phyloP scores from a whole-genome alignment of 352 stramenopile species.

The Phytophthora sansomeana region DNA sequence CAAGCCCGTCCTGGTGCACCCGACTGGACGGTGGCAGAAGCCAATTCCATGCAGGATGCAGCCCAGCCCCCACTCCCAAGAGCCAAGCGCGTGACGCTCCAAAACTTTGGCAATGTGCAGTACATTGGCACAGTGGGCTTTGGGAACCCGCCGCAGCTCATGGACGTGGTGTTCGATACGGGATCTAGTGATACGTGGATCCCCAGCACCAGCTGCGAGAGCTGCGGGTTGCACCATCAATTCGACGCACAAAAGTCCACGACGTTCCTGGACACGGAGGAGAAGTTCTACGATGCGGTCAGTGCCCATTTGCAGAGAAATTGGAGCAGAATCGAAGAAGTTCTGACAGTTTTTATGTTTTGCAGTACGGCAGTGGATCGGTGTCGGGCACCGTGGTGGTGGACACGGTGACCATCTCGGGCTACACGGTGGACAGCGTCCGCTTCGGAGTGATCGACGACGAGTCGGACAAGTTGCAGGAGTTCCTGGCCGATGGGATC shows the following conservation, averaged over 20 bases:
- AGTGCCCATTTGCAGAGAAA: slow-evolving; percentile 17
- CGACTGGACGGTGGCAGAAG: slow-evolving; percentile 13
- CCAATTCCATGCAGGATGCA: slow-evolving; percentile 21
- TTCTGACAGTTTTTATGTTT: slow-evolving; percentile 20
- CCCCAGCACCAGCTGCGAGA: slow-evolving; percentile 53
- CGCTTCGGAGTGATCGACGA: slow-evolving; percentile 78
- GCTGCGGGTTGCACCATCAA: slow-evolving; percentile 62
- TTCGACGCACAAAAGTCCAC: slow-evolving; percentile 65
- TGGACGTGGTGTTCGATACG: slow-evolving; percentile 85
- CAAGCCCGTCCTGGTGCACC: not conserved
- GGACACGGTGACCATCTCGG: slow-evolving; percentile 77
- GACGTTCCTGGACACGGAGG: slow-evolving; percentile 76
- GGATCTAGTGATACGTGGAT: slow-evolving; percentile 88
- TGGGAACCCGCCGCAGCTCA: slow-evolving; percentile 66
- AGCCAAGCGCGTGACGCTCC: slow-evolving; percentile 57
- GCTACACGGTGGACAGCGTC: slow-evolving; percentile 75
- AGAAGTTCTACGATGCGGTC: slow-evolving; percentile 78
- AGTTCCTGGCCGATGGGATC: slow-evolving; percentile 90
- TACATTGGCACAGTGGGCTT: slow-evolving; percentile 82
- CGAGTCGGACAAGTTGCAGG: slow-evolving; percentile 76
- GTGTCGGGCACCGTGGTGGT: slow-evolving; percentile 80
- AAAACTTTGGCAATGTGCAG: slow-evolving; percentile 89
- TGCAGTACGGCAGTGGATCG: slow-evolving; percentile 81
- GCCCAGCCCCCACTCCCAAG: slow-evolving; percentile 37
- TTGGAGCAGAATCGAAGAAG: too few relatives aligned